Conservation (phyloP, 163 green algal species). For the Chloroidium sp. region DNA sequence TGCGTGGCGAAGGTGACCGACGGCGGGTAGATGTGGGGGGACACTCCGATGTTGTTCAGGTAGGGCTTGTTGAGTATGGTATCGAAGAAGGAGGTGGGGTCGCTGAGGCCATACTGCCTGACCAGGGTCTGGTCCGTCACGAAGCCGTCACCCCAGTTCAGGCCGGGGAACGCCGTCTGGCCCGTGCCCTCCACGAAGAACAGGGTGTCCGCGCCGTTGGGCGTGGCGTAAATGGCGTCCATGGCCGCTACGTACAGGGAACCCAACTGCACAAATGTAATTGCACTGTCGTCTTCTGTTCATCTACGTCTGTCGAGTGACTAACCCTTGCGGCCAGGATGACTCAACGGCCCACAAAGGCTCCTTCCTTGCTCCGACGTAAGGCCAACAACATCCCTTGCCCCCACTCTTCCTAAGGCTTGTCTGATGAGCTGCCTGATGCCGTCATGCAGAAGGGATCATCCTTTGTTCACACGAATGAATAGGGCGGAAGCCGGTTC, state of each 20-base stretch:
- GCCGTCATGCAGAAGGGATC: no score
- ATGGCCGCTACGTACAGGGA: background rate
- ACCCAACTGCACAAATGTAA: slow-evolving; percentile 2
- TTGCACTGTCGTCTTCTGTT: background rate
- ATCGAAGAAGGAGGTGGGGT: slow-evolving; percentile 33
- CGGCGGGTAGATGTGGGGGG: slow-evolving; percentile 24
- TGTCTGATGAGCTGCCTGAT: no score
- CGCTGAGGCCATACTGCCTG: slow-evolving; percentile 6
- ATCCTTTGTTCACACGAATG: no score
- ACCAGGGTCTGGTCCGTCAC: slow-evolving; percentile 13
- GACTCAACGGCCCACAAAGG: no score
- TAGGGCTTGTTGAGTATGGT: slow-evolving; percentile 20
- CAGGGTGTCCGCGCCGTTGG: background rate
- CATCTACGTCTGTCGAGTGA: background rate
- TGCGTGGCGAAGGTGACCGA: slow-evolving; percentile 3
- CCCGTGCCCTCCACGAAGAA: slow-evolving; percentile 6
- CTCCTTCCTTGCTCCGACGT: no score
- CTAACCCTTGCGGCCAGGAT: background rate
- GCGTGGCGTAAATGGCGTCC: background rate
- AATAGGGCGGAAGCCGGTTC: no score
- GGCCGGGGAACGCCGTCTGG: background rate
- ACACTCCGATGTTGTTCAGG: slow-evolving; percentile 17
- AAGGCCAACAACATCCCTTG: no score
- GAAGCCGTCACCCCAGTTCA: slow-evolving; percentile 34
- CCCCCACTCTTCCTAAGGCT: no score